phyloP scores from a whole-genome alignment of 1,284 basidiomycete species.

The Ceratobasidium papillatum region DNA sequence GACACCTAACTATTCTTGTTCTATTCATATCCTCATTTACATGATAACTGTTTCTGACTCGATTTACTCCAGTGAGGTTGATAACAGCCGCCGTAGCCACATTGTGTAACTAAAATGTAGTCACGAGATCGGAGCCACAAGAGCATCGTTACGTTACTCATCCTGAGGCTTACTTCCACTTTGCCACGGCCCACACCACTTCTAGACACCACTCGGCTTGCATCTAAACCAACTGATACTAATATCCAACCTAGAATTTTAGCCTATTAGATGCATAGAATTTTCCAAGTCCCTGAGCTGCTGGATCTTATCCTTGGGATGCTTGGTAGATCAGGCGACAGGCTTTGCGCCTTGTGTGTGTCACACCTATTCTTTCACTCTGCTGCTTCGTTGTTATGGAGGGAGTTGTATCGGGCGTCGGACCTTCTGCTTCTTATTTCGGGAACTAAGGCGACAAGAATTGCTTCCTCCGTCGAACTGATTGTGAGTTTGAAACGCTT shows the following conservation, averaged over 20 bases:
- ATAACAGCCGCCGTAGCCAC: too few species aligned
- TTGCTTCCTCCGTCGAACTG: background rate
- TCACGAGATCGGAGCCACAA: too few species aligned
- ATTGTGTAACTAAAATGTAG: too few species aligned
- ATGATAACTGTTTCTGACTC: too few species aligned
- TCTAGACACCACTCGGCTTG: too few species aligned
- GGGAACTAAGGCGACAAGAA: background rate
- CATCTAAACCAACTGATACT: conserved; percentile 53
- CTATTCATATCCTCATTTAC: too few species aligned
- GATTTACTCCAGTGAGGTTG: too few species aligned
- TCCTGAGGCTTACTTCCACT: too few species aligned
- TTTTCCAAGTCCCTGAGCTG: background rate
- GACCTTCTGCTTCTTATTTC: background rate
- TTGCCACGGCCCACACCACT: too few species aligned
- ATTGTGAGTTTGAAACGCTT: background rate
- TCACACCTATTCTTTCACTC: background rate
- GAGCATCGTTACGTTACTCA: too few species aligned
- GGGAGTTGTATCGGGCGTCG: background rate
- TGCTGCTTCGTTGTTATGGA: background rate
- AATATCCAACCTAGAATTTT: too few species aligned
- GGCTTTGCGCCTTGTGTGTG: background rate
- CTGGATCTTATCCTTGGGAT: background rate
- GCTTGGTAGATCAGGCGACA: background rate
- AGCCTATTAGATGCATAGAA: conserved; percentile 49
- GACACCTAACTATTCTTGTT: too few species aligned